Evolutionary conservation across 164 flowering plant genomes (phyloP).

Genomic region (Macadamia tetraphylla): DNA sequence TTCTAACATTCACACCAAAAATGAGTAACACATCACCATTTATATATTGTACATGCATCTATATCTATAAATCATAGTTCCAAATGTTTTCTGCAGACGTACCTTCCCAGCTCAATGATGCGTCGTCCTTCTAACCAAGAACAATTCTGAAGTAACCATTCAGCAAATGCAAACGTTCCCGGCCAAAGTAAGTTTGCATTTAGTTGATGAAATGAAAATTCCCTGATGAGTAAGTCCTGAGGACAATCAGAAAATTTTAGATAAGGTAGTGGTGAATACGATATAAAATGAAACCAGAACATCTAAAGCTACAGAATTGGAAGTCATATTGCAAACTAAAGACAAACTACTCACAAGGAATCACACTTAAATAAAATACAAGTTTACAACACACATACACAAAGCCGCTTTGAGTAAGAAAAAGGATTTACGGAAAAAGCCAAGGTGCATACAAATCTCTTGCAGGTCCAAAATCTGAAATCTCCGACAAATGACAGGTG

Average conservation of each 20-base stretch:
- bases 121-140: slow-evolving; percentile 52
- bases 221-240: slow-evolving; percentile 76
- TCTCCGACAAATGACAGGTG: too few relatives aligned
- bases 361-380: too few relatives aligned
- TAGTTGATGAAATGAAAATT: slow-evolving; percentile 82
- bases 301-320: neutral
- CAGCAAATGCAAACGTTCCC: slow-evolving; percentile 88
- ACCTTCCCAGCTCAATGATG: slow-evolving; percentile 86
- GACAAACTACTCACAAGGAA: too few relatives aligned
- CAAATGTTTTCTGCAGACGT: slow-evolving; percentile 8
- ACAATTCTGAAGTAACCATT: slow-evolving; percentile 66
- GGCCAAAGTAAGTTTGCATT: slow-evolving; percentile 99
- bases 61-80: neutral
- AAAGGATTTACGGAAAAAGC: neutral
- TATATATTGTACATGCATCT: neutral
- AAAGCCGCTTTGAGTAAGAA: neutral
- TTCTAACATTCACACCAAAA: neutral
- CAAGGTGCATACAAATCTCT: neutral
- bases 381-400: too few relatives aligned
- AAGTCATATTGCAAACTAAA: neutral
- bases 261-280: neutral
- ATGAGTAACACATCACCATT: neutral
- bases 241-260: slow-evolving; percentile 8
- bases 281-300: neutral
- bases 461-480: too few relatives aligned